These are phyloP conservation scores for Citrus medica DNA, from an alignment of 345 rosid genomes.

Conservation along the genomic window DNA sequence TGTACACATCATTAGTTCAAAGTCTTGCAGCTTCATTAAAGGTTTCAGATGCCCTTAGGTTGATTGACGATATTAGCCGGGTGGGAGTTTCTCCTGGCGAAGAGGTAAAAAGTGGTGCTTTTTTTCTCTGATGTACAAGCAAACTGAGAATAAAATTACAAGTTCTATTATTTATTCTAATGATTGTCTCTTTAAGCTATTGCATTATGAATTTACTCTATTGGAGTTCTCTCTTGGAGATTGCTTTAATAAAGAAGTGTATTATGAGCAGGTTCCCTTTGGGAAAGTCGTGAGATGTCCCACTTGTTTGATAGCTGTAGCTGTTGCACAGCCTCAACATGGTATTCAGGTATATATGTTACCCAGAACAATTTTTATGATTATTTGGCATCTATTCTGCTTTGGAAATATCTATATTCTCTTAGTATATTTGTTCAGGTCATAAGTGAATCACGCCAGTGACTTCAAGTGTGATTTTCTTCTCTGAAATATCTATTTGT, in stretches of 20 bases:
- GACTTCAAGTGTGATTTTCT: background rate
- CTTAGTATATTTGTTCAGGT: background rate
- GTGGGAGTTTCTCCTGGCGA: constrained; percentile 83
- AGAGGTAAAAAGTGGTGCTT: constrained; percentile 40
- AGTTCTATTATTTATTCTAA: background rate
- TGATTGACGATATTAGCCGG: constrained; percentile 69
- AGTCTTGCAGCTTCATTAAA: constrained; percentile 74
- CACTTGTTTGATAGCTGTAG: constrained; percentile 70
- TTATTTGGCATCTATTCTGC: background rate
- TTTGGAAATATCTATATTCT: background rate
- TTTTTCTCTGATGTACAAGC: background rate
- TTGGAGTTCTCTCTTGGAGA: background rate
- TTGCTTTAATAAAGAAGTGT: background rate
- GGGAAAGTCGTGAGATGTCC: constrained; percentile 96
- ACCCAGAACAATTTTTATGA: background rate
- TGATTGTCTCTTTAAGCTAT: background rate
- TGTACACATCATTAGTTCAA: constrained; percentile 57
- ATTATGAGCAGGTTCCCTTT: constrained; percentile 65
- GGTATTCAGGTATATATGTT: constrained; percentile 67
- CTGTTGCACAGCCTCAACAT: constrained; percentile 84
- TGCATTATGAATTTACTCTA: background rate
- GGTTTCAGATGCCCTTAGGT: constrained; percentile 77
- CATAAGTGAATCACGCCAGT: background rate
- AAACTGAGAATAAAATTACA: background rate
- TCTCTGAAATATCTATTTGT: background rate